Conservation (phyloP, 139 green algal species). For the Coelastrella sp. region DNA sequence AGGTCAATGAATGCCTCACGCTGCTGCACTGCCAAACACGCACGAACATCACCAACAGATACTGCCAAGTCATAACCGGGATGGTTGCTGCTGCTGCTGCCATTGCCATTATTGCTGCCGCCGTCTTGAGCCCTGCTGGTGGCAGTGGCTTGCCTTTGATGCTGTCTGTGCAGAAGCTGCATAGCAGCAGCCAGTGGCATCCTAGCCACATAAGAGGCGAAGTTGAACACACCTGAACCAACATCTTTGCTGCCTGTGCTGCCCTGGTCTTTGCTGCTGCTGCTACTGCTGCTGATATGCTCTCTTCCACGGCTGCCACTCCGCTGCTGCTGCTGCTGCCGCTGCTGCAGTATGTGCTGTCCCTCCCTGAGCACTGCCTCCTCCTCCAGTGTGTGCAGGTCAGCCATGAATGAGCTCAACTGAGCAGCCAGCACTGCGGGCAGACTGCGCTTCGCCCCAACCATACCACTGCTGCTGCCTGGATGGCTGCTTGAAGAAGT, state of each 20-base stretch:
- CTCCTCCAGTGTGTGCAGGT: slow-evolving; percentile 20
- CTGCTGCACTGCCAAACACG: background rate
- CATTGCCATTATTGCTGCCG: background rate
- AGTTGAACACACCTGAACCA: slow-evolving; percentile 32
- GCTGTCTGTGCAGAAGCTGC: slow-evolving; percentile 30
- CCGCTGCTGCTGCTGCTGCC: slow-evolving; percentile 12
- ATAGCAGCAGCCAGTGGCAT: slow-evolving; percentile 29
- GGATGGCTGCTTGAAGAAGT: background rate
- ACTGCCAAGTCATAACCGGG: background rate
- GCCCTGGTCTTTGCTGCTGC: background rate
- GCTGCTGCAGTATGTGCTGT: slow-evolving; percentile 3
- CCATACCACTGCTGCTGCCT: slow-evolving; percentile 27
- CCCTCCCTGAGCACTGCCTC: slow-evolving; percentile 28
- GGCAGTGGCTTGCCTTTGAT: background rate
- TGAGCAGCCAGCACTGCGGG: slow-evolving; percentile 11
- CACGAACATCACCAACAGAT: slow-evolving; percentile 10
- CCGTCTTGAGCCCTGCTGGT: no score
- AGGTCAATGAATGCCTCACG: slow-evolving; percentile 11
- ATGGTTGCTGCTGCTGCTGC: background rate
- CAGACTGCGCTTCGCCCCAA: background rate
- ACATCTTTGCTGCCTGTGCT: background rate
- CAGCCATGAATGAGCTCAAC: background rate
- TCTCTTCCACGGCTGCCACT: background rate
- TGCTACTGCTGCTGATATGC: slow-evolving; percentile 5
- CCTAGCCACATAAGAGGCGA: slow-evolving; percentile 41